Conservation (phyloP, 202 grass and related monocot species). For the Carex sylvatica region DNA sequence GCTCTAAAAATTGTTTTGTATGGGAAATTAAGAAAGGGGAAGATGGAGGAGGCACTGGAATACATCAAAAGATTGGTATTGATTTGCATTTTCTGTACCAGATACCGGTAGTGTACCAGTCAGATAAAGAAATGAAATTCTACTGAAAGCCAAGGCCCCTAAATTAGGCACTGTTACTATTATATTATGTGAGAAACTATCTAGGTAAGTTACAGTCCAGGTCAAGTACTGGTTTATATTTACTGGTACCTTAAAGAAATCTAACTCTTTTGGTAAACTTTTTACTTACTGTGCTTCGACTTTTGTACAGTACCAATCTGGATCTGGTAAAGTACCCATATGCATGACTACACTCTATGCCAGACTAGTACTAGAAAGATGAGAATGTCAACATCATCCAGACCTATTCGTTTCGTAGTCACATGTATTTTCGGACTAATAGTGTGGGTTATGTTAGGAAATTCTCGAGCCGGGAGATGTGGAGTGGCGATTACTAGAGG, state of each 20-base stretch:
- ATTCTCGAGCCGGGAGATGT: constrained; percentile 50
- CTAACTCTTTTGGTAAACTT: neutral
- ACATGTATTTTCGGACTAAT: neutral
- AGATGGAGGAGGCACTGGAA: constrained; percentile 56
- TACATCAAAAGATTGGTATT: constrained; percentile 47
- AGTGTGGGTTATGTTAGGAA: neutral
- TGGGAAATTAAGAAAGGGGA: constrained; percentile 54
- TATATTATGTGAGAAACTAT: neutral
- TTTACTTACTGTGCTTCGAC: neutral
- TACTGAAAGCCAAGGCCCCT: neutral
- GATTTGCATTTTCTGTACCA: neutral
- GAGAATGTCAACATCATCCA: neutral
- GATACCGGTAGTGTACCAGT: neutral
- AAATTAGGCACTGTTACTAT: neutral
- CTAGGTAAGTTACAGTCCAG: neutral
- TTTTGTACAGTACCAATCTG: neutral
- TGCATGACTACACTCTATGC: neutral
- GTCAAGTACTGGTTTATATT: neutral
- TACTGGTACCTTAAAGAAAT: neutral
- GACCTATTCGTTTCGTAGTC: neutral
- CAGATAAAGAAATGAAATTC: neutral
- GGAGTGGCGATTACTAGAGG: constrained; percentile 82
- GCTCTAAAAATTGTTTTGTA: constrained; percentile 76
- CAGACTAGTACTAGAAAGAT: neutral
- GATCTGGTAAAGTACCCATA: neutral